Evolutionary conservation across 2,329 filamentous ascomycete species (phyloP), one percentile per base, ranked within the genome.

Genomic region (Aspergillus novofumigatus): DNA sequence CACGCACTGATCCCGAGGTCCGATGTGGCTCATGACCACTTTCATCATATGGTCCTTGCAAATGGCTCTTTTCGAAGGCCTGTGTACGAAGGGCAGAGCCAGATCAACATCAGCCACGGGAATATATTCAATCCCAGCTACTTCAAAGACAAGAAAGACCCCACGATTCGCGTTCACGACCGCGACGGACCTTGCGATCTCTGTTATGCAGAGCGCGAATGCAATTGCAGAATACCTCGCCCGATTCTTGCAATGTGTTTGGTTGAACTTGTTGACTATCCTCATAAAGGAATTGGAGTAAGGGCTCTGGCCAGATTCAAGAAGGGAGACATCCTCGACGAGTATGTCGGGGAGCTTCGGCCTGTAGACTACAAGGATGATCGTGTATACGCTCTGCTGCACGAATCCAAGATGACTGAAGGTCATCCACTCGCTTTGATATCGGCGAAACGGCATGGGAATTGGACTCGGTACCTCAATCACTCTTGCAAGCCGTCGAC

Each of bases 381-480:
- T 28, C 14, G 11, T 2, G 53, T 62, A 0, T 72, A 72, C 52
- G 59, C 57, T 10, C 55, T 71, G 8, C 23, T 7, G 1, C 56
- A 61, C 50, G 23, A 47, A 8, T 14, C 25, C 28, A 53, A 55
- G 23, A 47, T 47, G 51, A 26, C 1, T 14, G n/a, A 20, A 42
- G 9, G 56, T 4, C 1, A 20, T 20, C 41, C 29, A 14, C 25
- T 56, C 25, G 61, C 52, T 28, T 20, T 52, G 3, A 61, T 70
- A 42, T 60, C 59, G 38, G 57, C 68, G 5, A 59, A 60, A 17
- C 44, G 49, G 4, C 60, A 58, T 51, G 72, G 72, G 6, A 73
- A 72, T 49, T 75, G 72, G 61, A 72, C 70, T 4, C 66, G 73
- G 17, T 76, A 65, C 45, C 62, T 72, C 35, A 75, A 71, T 52